Percentiles rank a stretch among this genome's conserved stretches.
These are phyloP conservation scores for Pythium coloratum DNA, from an alignment of 352 stramenopile genomes.

Conservation along the genomic window DNA sequence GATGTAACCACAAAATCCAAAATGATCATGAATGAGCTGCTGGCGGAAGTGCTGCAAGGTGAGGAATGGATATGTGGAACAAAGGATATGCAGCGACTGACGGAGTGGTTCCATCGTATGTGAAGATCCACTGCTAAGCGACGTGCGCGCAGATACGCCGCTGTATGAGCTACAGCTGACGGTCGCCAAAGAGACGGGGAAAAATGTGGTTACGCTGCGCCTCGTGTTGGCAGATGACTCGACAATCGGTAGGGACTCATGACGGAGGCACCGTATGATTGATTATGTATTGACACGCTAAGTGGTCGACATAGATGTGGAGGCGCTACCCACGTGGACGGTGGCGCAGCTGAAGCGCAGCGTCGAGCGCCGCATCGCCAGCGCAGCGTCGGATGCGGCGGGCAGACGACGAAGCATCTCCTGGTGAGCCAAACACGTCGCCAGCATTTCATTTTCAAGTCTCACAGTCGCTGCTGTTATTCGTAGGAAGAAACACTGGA, in stretches of 20 bases:
- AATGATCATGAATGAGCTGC: slow-evolving; percentile 6
- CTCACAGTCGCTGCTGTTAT: not conserved
- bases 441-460: not conserved
- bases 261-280: not conserved
- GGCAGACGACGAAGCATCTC: not conserved
- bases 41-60: slow-evolving; percentile 11
- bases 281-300: not conserved
- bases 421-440: slow-evolving; percentile 2
- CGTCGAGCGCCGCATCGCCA: slow-evolving; percentile 10
- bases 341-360: slow-evolving; percentile 17
- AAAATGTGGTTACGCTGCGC: slow-evolving; percentile 1
- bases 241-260: not conserved
- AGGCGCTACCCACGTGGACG: slow-evolving; percentile 18
- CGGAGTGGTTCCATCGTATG: not conserved
- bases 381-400: not conserved
- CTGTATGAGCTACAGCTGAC: slow-evolving; percentile 17
- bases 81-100: not conserved
- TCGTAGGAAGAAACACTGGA: slow-evolving; percentile 24
- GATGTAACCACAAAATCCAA: not conserved
- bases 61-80: not conserved
- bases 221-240: slow-evolving; percentile 14
- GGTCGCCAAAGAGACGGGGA: slow-evolving; percentile 13
- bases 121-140: slow-evolving; percentile 13
- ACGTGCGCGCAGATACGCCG: not conserved
- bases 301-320: not conserved